Conservation (phyloP, 1,284 basidiomycete genomes). For the Rhodotorula sp. region DNA sequence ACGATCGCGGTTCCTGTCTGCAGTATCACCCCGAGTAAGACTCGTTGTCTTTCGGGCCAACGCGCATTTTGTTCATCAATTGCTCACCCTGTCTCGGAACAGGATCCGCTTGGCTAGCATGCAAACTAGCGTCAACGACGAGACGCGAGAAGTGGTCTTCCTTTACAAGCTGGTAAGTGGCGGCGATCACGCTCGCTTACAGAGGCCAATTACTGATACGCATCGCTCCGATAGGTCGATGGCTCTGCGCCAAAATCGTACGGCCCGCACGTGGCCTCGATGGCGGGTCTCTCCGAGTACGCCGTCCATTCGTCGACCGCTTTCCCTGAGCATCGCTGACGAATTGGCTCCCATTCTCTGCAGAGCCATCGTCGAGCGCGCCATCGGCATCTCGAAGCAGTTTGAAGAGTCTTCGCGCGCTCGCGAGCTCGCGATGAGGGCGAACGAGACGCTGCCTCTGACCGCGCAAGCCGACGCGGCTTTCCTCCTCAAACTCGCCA, state of each 20-base stretch:
- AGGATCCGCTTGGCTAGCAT: conserved; percentile 93
- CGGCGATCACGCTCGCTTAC: conserved; percentile 57
- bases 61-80: too few relatives aligned
- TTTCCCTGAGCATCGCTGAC: conserved; percentile 50
- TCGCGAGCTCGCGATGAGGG: conserved; percentile 65
- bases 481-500: conserved; percentile 56
- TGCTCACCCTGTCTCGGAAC: neutral
- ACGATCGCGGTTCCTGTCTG: neutral
- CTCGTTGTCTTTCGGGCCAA: neutral
- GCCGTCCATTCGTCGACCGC: conserved; percentile 57
- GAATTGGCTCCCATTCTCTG: conserved; percentile 53
- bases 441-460: conserved; percentile 63
- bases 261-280: conserved; percentile 43
- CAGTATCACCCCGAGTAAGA: conserved; percentile 64
- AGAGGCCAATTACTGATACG: neutral
- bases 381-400: conserved; percentile 78
- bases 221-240: conserved; percentile 18
- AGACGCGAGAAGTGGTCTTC: conserved; percentile 82
- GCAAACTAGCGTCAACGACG: conserved; percentile 86
- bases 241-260: conserved; percentile 44
- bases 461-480: conserved; percentile 81
- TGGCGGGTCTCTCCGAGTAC: conserved; percentile 41
- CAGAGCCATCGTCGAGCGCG: conserved; percentile 67
- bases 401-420: conserved; percentile 66
- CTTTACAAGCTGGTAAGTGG: conserved; percentile 81